Conservation (phyloP, 176 grass and related monocot genomes). For the Avena insularis region DNA sequence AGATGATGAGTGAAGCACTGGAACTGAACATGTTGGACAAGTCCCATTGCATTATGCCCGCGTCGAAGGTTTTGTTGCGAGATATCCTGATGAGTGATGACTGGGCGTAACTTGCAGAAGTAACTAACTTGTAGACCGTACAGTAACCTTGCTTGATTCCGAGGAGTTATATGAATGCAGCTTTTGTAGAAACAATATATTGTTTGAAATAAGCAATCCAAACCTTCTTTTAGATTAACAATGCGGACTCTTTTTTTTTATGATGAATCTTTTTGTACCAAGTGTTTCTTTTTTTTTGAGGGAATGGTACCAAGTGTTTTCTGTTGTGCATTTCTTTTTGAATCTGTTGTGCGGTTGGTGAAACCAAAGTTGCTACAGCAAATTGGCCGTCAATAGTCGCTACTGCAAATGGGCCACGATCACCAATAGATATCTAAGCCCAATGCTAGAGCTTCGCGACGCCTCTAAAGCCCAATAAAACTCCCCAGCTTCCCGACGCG, state of each 20-base stretch:
- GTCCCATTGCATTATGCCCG: conserved; percentile 4
- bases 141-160: not conserved
- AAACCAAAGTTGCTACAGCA: not conserved
- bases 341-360: too few species aligned
- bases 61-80: not conserved
- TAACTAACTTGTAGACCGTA: conserved; percentile 35
- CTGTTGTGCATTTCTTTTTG: not conserved
- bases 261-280: not conserved
- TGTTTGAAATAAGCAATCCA: not conserved
- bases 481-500: not conserved
- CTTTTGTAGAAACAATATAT: not conserved
- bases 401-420: not conserved
- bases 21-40: not conserved
- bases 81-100: conserved; percentile 22
- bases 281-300: too few species aligned
- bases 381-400: not conserved
- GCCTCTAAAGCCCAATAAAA: not conserved
- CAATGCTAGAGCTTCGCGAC: not conserved
- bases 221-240: not conserved
- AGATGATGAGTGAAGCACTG: conserved; percentile 37
- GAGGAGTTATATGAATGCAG: not conserved
- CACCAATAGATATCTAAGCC: not conserved
- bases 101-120: not conserved
- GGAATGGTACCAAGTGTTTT: not conserved
- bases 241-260: not conserved